Evolutionary conservation across 371 early-diverging fungal species (phyloP), one percentile per base, ranked within the genome.

Genomic region (Apophysomyces elegans): DNA sequence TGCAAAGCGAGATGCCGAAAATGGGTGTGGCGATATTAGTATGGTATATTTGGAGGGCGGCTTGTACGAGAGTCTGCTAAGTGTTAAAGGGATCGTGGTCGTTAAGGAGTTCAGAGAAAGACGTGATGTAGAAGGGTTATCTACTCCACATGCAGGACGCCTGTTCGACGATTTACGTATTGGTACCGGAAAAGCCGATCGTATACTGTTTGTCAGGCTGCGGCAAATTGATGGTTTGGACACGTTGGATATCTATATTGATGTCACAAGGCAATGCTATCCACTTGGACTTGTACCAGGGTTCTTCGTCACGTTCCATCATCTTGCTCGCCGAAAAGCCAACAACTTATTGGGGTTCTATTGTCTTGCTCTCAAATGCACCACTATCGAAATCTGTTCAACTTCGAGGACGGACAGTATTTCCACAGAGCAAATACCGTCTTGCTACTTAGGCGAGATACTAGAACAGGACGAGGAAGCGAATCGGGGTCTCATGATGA

Each of bases 271-370:
- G 8, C 56, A 56, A 4, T 59, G 57, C 2, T 78, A 75, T 61
- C 73, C 77, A 5, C 35, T 70, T 1, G 79, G 81, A 0, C 4
- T 78, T 4, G 43, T 81, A 0, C 63, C 70, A 5, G 81, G 81
- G 13, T 50, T 70, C 0, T 37, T 26, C 4, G 71, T 78, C 1
- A 64, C 56, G 3, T 66, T 78, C 26, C 45, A 62, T 37, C 67
- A 72, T 7, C 36, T 76, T 35, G 56, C 62, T 4, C 69, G 76
- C 1, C 64, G 59, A 41, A 37, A 14, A n/a, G 35, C 50, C 5
- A 9, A 16, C 5, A 58, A 56, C 1, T 18, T 21, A n/a, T 57
- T 56, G 14, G 32, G 56, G 0, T 43, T 61, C 36, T 66, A 58
- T 18, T 70, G 63, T 35, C 36, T 66, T 9, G 56, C 41, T 1